Evolutionary conservation across 1,139 yeast genomes (phyloP).

Genomic region (Protomyces inundatus): DNA sequence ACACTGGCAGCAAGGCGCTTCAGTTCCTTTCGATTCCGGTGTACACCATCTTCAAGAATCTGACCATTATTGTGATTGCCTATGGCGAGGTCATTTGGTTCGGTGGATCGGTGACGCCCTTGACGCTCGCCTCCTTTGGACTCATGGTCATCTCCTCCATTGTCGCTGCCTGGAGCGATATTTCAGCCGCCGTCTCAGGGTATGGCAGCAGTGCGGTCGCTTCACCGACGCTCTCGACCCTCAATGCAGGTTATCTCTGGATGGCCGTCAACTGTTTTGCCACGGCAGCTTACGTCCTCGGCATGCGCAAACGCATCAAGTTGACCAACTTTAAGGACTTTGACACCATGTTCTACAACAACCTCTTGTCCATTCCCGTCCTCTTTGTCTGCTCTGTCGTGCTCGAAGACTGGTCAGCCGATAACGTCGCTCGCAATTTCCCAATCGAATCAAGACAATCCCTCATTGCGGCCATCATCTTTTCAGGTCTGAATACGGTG

Average conservation of each 20-base stretch:
- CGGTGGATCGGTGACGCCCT: constrained; percentile 83
- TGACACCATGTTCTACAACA: constrained; percentile 98
- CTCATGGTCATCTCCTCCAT: constrained; percentile 91
- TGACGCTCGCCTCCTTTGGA: constrained; percentile 82
- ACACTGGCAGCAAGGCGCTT: constrained; percentile 90
- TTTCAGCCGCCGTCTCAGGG: constrained; percentile 41
- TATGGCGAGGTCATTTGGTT: constrained; percentile 98
- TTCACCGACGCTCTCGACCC: constrained; percentile 40
- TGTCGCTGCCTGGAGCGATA: constrained; percentile 91
- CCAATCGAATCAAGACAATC: constrained; percentile 64
- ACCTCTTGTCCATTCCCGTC: constrained; percentile 84
- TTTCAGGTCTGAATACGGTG: constrained; percentile 89
- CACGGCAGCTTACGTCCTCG: constrained; percentile 85
- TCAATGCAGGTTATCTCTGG: constrained; percentile 90
- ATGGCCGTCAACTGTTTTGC: constrained; percentile 91
- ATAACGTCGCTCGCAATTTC: constrained; percentile 69
- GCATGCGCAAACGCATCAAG: constrained; percentile 96
- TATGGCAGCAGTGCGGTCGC: constrained; percentile 35
- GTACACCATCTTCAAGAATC: constrained; percentile 94
- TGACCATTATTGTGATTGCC: constrained; percentile 92
- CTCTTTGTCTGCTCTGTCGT: constrained; percentile 66
- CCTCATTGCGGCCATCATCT: constrained; percentile 72
- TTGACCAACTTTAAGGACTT: constrained; percentile 93
- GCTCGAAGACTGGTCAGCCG: constrained; percentile 89
- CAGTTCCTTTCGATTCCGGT: constrained; percentile 89